Conservation (phyloP, 2,329 filamentous ascomycete species). For the Beauveria scarabaeidicola region DNA sequence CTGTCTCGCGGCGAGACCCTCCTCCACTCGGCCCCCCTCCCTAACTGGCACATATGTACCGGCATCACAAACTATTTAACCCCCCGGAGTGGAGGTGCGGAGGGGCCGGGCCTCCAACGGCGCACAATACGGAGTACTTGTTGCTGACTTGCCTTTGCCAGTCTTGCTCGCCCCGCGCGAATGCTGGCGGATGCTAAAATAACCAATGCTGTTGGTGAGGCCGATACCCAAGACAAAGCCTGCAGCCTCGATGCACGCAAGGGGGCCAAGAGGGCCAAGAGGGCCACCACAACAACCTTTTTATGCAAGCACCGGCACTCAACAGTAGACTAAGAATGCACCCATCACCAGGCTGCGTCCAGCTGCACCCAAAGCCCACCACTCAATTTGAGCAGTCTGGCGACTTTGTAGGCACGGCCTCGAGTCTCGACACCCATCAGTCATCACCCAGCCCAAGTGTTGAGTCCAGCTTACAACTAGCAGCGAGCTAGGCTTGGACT, state of each 20-base stretch:
- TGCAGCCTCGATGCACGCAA: slow-evolving; percentile 6
- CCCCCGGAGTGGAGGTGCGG: not conserved
- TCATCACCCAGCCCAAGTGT: not conserved
- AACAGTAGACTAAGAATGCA: not conserved
- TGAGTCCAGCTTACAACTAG: not conserved
- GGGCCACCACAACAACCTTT: not conserved
- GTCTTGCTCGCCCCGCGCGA: not conserved
- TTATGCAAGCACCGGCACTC: slow-evolving; percentile 1
- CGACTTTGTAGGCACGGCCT: not conserved
- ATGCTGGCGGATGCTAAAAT: not conserved
- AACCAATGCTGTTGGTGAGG: slow-evolving; percentile 1
- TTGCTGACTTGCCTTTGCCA: not conserved
- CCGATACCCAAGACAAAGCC: not conserved
- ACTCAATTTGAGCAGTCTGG: not conserved
- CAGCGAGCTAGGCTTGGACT: not conserved
- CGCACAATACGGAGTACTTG: not conserved
- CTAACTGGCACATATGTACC: not conserved
- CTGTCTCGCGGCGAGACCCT: not conserved
- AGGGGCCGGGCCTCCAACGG: slow-evolving; percentile 6
- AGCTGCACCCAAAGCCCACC: not conserved
- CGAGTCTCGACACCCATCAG: not conserved
- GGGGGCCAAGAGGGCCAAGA: not conserved
- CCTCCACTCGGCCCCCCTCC: not conserved
- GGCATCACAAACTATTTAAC: not conserved
- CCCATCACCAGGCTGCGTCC: not conserved